Base-by-base conservation (phyloP, 305 asterid genomes). In the Plantago coronopus region DNA sequence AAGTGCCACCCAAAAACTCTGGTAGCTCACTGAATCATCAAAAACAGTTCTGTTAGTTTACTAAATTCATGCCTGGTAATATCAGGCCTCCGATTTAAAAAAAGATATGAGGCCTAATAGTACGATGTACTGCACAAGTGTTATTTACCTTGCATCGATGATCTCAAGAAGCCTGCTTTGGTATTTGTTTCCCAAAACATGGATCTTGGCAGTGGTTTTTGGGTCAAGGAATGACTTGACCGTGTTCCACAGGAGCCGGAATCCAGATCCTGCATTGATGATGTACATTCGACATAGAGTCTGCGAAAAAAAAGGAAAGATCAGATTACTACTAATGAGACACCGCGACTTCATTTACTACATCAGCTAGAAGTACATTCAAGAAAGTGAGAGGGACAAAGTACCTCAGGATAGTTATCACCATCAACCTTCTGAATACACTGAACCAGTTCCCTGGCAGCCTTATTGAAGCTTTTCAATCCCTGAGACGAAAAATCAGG, bases 211-310 rank as follows among this genome's bases (percentile, higher is more conserved):
- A 0, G 99, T 93, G 70, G 97, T 93, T 72, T 93, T 93, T 4
- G 97, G 97, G 79, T 93, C 97, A 56, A 93, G 98, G 75, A 93
- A 93, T 23, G 97, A 85, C 80, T 93, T 93, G 58, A 93, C 86
- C 0, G 96, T 89, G 87, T 83, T 87, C 99, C 99, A 93, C 81
- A 89, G 75, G 63, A 93, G 85, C 91, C 99, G 80, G 69, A 89
- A 93, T 56, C 99, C 99, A 4, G 95, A 83, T 22, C 99, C 99
- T 13, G 97, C 99, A 37, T 93, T 89, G 88, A 93, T 85, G 61
- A 93, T 93, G 78, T 76, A 93, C 99, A 93, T 93, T 68, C 91
- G 96, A 68, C 76, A 83, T 63, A 93, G 80, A 31, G 94, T 93
- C 99, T 91, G 72, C 54, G n/a, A n/a, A 60, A 61, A 22, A 63